Percentiles rank a stretch among this genome's conserved stretches.
Evolutionary conservation across 495 filamentous ascomycete species (phyloP).

Genomic region (Oidiodendron maius): DNA sequence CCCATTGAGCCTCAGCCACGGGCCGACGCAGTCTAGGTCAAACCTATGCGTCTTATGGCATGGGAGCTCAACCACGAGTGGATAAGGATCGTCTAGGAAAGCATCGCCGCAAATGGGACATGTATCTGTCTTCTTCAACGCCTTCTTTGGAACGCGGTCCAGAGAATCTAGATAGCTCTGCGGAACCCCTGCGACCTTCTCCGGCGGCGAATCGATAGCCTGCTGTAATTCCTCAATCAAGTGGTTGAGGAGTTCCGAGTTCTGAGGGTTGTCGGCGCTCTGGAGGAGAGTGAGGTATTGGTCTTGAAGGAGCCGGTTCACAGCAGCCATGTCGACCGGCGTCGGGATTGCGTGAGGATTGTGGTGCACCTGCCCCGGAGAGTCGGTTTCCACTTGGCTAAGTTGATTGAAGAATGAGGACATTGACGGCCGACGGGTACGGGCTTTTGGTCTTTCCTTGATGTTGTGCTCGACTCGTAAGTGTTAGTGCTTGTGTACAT

Average conservation of each 20-base stretch:
- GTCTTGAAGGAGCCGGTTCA: slow-evolving; percentile 46
- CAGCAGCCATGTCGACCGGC: slow-evolving; percentile 64
- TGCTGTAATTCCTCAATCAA: slow-evolving; percentile 58
- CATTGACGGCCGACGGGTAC: slow-evolving; percentile 68
- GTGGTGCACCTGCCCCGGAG: slow-evolving; percentile 33
- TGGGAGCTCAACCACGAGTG: slow-evolving; percentile 81
- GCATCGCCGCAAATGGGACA: slow-evolving; percentile 85
- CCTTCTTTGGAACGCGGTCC: slow-evolving; percentile 70
- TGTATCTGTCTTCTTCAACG: slow-evolving; percentile 56
- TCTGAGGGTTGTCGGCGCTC: slow-evolving; percentile 16
- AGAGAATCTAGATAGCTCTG: slow-evolving; percentile 76
- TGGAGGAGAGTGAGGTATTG: slow-evolving; percentile 27
- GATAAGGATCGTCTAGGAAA: slow-evolving; percentile 74
- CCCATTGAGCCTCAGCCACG: slow-evolving; percentile 83
- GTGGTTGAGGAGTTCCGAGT: slow-evolving; percentile 46
- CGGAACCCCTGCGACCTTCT: slow-evolving; percentile 64
- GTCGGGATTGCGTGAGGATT: slow-evolving; percentile 59
- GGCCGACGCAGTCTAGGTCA: slow-evolving; percentile 90
- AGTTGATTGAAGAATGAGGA: slow-evolving; percentile 82
- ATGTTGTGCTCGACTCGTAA: slow-evolving; percentile 80
- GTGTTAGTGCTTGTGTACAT: background rate
- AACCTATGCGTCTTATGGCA: slow-evolving; percentile 79
- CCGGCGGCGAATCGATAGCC: slow-evolving; percentile 60
- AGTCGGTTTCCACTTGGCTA: slow-evolving; percentile 50
- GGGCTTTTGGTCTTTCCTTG: slow-evolving; percentile 31